phyloP scores from a whole-genome alignment of 208 protist species.

The Trypanosomatidae sp. region DNA sequence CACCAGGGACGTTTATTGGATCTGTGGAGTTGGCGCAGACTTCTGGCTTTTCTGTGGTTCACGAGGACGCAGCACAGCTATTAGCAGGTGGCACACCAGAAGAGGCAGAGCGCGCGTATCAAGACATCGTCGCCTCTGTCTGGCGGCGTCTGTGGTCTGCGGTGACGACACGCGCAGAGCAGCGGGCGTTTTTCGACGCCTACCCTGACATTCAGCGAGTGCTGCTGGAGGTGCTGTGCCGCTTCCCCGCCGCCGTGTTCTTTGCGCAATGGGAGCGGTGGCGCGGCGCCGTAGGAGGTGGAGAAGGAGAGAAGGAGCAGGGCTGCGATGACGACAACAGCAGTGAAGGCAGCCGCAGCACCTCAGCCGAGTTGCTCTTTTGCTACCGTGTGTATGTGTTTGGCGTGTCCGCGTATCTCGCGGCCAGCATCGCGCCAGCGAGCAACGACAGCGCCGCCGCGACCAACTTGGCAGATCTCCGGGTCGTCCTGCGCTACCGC shows the following conservation, averaged over 20 bases:
- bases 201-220: slow-evolving; percentile 38
- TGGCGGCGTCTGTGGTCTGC: slow-evolving; percentile 11
- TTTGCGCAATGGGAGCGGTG: slow-evolving; percentile 25
- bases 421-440: neutral
- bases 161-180: neutral
- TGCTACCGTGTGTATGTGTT: slow-evolving; percentile 25
- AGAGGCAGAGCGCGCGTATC: no score
- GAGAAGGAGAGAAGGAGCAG: no score
- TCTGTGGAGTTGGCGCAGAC: no score
- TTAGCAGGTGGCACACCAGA: neutral
- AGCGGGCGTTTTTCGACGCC: slow-evolving; percentile 3
- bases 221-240: slow-evolving; percentile 42
- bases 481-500: slow-evolving; percentile 4
- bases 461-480: neutral
- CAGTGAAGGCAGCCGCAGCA: neutral
- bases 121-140: neutral
- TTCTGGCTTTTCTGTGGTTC: no score
- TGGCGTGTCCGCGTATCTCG: slow-evolving; percentile 22
- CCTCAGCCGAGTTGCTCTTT: slow-evolving; percentile 1
- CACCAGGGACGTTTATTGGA: slow-evolving; percentile 5
- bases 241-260: slow-evolving; percentile 25
- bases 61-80: no score
- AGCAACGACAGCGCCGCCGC: neutral
- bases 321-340: neutral
- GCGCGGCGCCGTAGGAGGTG: no score